A percentile compares a stretch with the other conserved stretches of the same genome.
Conservation (phyloP, 306 rosid species). For the Datisca glomerata region DNA sequence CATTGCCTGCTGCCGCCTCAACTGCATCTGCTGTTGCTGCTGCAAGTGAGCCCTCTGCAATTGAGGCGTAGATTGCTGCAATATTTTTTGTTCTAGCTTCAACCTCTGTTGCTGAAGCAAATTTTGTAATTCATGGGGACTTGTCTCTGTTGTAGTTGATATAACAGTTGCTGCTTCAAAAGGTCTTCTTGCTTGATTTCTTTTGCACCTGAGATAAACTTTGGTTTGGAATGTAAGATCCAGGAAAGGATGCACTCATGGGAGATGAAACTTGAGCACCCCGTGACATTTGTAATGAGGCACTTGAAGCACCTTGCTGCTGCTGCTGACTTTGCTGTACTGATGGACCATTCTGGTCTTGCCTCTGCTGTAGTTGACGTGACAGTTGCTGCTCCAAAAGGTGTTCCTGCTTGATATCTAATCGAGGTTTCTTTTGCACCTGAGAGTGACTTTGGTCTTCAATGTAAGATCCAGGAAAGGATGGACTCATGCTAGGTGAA, state of each 20-base stretch:
- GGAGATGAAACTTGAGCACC: conserved; percentile 36
- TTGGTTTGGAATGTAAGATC: conserved; percentile 60
- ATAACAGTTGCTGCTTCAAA: conserved; percentile 15
- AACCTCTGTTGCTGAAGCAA: conserved; percentile 23
- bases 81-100: conserved; percentile 46
- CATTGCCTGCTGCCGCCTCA: conserved; percentile 18
- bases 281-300: conserved; percentile 47
- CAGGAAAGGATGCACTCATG: conserved; percentile 48
- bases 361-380: conserved; percentile 18
- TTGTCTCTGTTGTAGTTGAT: conserved; percentile 12
- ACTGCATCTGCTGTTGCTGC: conserved; percentile 18
- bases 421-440: conserved; percentile 61
- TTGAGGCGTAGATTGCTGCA: conserved; percentile 85
- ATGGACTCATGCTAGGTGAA: conserved; percentile 41
- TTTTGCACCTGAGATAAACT: conserved; percentile 54
- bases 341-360: conserved; percentile 37
- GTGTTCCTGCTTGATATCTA: conserved; percentile 81
- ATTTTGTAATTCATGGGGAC: conserved; percentile 22
- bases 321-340: conserved; percentile 50
- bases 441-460: conserved; percentile 65
- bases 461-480: conserved; percentile 47
- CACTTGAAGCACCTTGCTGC: conserved; percentile 68
- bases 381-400: conserved; percentile 18
- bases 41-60: conserved; percentile 49
- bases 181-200: conserved; percentile 78